phyloP scores from a whole-genome alignment of 805 yeast genomes.

The Ogataea glucozyma region DNA sequence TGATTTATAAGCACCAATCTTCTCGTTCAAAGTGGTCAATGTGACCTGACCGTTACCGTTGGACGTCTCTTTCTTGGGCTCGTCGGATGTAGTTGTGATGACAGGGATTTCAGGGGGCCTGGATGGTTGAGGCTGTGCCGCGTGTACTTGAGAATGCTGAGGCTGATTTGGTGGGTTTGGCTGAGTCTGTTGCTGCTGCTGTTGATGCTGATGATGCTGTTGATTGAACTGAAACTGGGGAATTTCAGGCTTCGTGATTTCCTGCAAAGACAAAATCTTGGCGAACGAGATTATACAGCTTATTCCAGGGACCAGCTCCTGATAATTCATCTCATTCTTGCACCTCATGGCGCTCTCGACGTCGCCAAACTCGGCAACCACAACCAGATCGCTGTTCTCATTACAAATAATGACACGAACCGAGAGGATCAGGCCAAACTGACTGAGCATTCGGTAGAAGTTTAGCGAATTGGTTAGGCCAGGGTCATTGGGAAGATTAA shows the following conservation, averaged over 20 bases:
- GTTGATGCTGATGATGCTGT: constrained; percentile 1
- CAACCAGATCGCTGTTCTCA: constrained; percentile 38
- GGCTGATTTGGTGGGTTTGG: constrained; percentile 5
- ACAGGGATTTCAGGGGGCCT: constrained; percentile 11
- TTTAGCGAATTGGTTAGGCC: constrained; percentile 52
- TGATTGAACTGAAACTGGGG: constrained; percentile 7
- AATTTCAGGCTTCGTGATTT: constrained; percentile 3
- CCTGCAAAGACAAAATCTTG: constrained; percentile 45
- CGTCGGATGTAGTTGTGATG: constrained; percentile 15
- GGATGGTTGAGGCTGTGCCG: constrained; percentile 5
- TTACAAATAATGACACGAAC: constrained; percentile 56
- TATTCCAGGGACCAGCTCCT: constrained; percentile 77
- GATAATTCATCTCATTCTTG: constrained; percentile 74
- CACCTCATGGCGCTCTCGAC: constrained; percentile 80
- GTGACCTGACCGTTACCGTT: constrained; percentile 18
- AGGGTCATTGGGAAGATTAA: constrained; percentile 65
- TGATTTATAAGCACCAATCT: constrained; percentile 22
- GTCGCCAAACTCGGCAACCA: constrained; percentile 70
- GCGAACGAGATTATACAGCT: constrained; percentile 84
- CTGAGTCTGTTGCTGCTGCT: constrained; percentile 11
- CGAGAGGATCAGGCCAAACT: constrained; percentile 61
- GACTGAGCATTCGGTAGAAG: constrained; percentile 50
- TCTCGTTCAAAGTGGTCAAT: constrained; percentile 26
- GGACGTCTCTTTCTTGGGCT: constrained; percentile 14
- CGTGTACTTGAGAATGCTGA: constrained; percentile 12